Evolutionary conservation across 805 yeast species (phyloP).

Genomic region (Candida nonsorbophila): DNA sequence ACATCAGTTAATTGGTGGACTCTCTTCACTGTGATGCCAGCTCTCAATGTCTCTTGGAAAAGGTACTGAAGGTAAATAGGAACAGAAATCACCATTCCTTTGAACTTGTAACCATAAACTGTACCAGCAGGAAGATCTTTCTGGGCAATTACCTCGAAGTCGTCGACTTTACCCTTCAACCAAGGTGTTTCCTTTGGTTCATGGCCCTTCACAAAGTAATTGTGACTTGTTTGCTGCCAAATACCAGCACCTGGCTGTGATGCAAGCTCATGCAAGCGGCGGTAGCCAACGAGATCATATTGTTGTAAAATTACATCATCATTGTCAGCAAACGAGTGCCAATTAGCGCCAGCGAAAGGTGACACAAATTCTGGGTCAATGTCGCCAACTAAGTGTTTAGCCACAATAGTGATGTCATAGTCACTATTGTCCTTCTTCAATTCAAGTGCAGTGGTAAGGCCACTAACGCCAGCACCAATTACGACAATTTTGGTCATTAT

Average conservation of each 20-base stretch:
- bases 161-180: conserved; percentile 42
- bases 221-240: conserved; percentile 10
- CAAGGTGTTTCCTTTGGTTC: conserved; percentile 25
- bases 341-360: conserved; percentile 71
- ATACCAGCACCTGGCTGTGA: conserved; percentile 48
- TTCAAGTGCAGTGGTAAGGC: conserved; percentile 30
- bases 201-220: background rate
- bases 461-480: conserved; percentile 33
- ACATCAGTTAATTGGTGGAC: conserved; percentile 33
- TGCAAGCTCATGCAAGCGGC: conserved; percentile 42
- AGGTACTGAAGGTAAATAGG: conserved; percentile 52
- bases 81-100: conserved; percentile 56
- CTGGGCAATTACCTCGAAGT: conserved; percentile 25
- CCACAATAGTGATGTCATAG: conserved; percentile 25
- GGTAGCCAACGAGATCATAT: conserved; percentile 46
- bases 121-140: conserved; percentile 38
- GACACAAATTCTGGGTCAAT: conserved; percentile 47
- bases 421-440: conserved; percentile 16
- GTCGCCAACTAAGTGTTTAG: conserved; percentile 52
- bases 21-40: conserved; percentile 47
- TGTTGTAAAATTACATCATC: conserved; percentile 33
- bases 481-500: conserved; percentile 10
- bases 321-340: conserved; percentile 53
- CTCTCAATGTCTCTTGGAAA: conserved; percentile 35
- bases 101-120: conserved; percentile 42